These are phyloP conservation scores for Rauvolfia tetraphylla DNA, from an alignment of 257 asterid genomes.

Conservation along the genomic window DNA sequence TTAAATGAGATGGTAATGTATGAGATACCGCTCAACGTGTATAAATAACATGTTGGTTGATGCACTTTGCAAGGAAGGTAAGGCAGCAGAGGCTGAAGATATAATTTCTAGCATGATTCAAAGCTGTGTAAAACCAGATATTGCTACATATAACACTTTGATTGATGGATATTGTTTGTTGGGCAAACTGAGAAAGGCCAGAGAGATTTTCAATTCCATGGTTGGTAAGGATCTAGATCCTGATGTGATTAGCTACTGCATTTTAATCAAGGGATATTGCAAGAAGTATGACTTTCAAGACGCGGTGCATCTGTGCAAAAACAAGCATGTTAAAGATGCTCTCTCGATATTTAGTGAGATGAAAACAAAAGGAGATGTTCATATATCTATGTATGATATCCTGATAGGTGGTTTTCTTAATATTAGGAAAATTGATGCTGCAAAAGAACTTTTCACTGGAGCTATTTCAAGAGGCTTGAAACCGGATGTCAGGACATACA, in stretches of 20 bases:
- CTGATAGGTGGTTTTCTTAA: conserved; percentile 22
- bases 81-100: neutral
- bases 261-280: conserved; percentile 13
- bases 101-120: neutral
- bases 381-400: neutral
- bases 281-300: neutral
- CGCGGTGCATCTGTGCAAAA: neutral
- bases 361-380: neutral
- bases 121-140: neutral
- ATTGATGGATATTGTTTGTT: conserved; percentile 14
- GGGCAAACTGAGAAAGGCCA: neutral
- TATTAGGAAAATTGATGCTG: conserved; percentile 7
- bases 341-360: too few relatives aligned
- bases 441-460: neutral
- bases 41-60: neutral
- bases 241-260: neutral
- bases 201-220: neutral
- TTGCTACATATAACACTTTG: neutral
- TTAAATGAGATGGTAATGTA: neutral
- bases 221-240: neutral
- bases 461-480: conserved; percentile 8
- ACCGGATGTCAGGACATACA: conserved; percentile 24
- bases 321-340: too few relatives aligned
- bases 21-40: neutral
- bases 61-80: conserved; percentile 15